Conservation (phyloP, 2,329 filamentous ascomycete genomes). For the Nemania sp. region DNA sequence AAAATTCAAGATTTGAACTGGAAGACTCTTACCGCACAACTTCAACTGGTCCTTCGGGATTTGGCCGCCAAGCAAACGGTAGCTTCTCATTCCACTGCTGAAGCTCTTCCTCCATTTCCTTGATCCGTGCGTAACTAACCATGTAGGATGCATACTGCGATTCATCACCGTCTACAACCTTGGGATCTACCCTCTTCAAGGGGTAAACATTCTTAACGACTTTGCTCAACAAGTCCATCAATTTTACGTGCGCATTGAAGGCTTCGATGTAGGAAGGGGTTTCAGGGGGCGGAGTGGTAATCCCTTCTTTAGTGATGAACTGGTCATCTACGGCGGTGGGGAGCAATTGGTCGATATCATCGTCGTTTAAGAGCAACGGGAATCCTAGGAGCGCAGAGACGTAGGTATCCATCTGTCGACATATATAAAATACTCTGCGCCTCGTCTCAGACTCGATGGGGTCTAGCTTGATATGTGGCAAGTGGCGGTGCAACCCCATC, state of each 20-base stretch:
- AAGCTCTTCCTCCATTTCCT: constrained; percentile 73
- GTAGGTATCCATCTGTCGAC: constrained; percentile 78
- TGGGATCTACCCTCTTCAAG: constrained; percentile 66
- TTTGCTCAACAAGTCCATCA: constrained; percentile 74
- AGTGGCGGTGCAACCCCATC: constrained; percentile 80
- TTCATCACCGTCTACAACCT: constrained; percentile 55
- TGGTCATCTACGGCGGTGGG: constrained; percentile 75
- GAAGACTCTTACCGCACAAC: constrained; percentile 74
- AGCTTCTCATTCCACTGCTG: constrained; percentile 74
- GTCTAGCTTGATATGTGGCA: constrained; percentile 72
- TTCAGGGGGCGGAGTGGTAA: constrained; percentile 66
- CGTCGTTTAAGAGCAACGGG: constrained; percentile 70
- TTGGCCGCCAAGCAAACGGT: constrained; percentile 82
- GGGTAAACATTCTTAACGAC: constrained; percentile 76
- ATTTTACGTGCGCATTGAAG: constrained; percentile 72
- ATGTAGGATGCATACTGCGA: constrained; percentile 65
- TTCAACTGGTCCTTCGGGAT: constrained; percentile 78
- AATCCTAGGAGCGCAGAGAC: constrained; percentile 76
- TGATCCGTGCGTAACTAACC: constrained; percentile 72
- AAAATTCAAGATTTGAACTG: neutral
- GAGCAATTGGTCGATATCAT: constrained; percentile 75
- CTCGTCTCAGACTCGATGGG: constrained; percentile 73
- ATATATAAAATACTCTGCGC: constrained; percentile 74
- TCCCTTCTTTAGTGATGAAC: constrained; percentile 70
- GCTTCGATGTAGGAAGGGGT: constrained; percentile 71